Conservation (phyloP, 768 basidiomycete species). For the Tephrocybe sp. region DNA sequence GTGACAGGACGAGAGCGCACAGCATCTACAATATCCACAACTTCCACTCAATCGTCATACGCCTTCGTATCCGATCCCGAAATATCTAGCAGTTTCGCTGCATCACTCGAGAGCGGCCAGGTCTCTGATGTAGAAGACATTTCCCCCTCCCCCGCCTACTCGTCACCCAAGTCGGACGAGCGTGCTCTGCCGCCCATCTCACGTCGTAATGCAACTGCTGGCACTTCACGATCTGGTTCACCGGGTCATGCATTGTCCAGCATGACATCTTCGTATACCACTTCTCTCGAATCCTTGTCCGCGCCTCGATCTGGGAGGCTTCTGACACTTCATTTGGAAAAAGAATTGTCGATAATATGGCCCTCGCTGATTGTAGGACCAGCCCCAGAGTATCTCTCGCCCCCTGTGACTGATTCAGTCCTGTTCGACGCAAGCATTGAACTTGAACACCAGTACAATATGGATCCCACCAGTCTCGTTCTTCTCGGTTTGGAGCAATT, state of each 20-base stretch:
- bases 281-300: constrained; percentile 72
- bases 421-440: constrained; percentile 51
- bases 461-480: constrained; percentile 83
- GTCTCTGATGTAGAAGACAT: constrained; percentile 73
- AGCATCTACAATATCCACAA: constrained; percentile 70
- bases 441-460: constrained; percentile 70
- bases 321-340: constrained; percentile 79
- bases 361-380: constrained; percentile 79
- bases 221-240: constrained; percentile 53
- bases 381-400: constrained; percentile 60
- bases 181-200: constrained; percentile 29
- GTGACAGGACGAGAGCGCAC: constrained; percentile 68
- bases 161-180: constrained; percentile 66
- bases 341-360: constrained; percentile 79
- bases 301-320: constrained; percentile 60
- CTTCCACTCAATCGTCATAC: constrained; percentile 79
- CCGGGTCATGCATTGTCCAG: constrained; percentile 56
- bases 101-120: constrained; percentile 74
- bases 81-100: constrained; percentile 82
- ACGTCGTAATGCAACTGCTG: constrained; percentile 30
- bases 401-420: constrained; percentile 48
- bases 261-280: constrained; percentile 69
- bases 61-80: constrained; percentile 84
- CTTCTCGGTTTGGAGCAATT: constrained; percentile 68
- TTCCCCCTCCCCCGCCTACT: constrained; percentile 55